Conservation (phyloP, 345 rosid species). For the Brassica rapa region DNA sequence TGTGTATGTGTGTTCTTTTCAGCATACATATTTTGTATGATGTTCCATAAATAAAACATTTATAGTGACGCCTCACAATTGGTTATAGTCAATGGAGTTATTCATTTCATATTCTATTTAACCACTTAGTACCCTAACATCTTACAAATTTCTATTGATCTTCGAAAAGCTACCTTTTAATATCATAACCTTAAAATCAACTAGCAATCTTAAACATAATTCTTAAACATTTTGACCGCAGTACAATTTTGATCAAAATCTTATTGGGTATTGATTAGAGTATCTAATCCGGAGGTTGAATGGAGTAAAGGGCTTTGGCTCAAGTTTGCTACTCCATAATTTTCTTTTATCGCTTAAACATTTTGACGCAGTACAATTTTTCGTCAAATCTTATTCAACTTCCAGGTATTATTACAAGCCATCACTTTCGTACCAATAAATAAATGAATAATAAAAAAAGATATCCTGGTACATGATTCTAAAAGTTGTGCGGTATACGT, state of each 20-base stretch:
- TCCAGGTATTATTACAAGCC: neutral
- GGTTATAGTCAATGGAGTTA: neutral
- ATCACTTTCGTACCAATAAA: neutral
- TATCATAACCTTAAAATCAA: neutral
- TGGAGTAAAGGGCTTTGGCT: too few relatives aligned
- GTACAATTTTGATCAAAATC: too few relatives aligned
- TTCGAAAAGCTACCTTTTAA: neutral
- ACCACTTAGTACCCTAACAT: neutral
- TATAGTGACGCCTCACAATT: neutral
- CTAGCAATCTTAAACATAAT: neutral
- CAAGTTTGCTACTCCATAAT: too few relatives aligned
- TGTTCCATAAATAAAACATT: neutral
- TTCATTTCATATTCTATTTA: neutral
- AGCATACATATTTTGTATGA: neutral
- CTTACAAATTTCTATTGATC: neutral
- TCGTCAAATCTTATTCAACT: neutral
- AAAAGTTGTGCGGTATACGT: neutral
- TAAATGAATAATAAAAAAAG: too few relatives aligned
- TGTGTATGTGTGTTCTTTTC: neutral
- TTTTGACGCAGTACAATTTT: neutral
- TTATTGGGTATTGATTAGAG: too few relatives aligned
- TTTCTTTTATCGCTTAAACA: too few relatives aligned
- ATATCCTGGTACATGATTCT: neutral
- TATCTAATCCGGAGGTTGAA: too few relatives aligned
- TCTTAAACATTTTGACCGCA: too few relatives aligned